These are phyloP conservation scores for Dendrobium nobile DNA, from an alignment of 106 monocot species.

Conservation along the genomic window DNA sequence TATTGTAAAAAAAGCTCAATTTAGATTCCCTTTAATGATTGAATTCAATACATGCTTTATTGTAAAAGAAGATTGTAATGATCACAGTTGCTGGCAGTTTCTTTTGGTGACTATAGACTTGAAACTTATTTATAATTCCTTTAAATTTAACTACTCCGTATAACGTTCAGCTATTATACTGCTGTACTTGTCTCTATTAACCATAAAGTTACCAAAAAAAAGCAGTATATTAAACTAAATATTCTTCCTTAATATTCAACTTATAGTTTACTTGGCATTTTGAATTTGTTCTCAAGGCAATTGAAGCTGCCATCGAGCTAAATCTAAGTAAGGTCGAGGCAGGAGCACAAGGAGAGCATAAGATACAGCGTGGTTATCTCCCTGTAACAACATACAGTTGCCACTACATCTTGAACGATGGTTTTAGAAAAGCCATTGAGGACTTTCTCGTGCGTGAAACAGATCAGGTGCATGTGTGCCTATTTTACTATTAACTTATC, in stretches of 20 bases:
- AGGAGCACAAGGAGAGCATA: conserved; percentile 98
- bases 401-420: conserved; percentile 82
- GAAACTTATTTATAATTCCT: too few relatives aligned
- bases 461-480: conserved; percentile 44
- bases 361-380: conserved; percentile 93
- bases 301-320: conserved; percentile 95
- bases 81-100: too few relatives aligned
- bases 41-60: too few relatives aligned
- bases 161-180: too few relatives aligned
- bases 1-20: too few relatives aligned
- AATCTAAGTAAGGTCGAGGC: conserved; percentile 90
- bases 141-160: too few relatives aligned
- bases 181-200: not conserved
- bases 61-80: too few relatives aligned
- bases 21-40: too few relatives aligned
- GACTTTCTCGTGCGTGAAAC: conserved; percentile 67
- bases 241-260: not conserved
- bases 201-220: not conserved
- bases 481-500: not conserved
- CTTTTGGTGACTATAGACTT: too few relatives aligned
- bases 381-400: conserved; percentile 91
- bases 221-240: not conserved
- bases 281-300: conserved; percentile 41
- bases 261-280: not conserved
- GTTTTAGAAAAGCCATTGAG: conserved; percentile 56